Base-by-base conservation (phyloP, 345 rosid species). In the Citrus trifoliata region DNA sequence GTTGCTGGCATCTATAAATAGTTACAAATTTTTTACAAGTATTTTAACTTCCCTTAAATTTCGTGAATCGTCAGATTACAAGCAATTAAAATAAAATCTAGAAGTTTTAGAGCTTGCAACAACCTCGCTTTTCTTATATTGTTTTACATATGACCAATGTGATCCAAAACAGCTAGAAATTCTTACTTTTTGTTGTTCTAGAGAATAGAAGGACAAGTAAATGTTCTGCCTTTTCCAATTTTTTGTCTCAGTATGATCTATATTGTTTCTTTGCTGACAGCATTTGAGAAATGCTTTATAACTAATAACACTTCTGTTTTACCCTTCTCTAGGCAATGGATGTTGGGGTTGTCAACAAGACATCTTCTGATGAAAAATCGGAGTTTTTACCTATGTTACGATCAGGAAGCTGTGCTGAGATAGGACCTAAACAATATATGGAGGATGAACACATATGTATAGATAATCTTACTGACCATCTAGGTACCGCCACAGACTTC, bases 381-480 rank as follows among this genome's bases (percentile, higher is more conserved):
- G 91, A 82, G 62, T 89, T 87, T 85, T 63, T 82, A 37, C 96
- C 99, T 6, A 79, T 89, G 5, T 84, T 93, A 78, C 89, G 94
- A 51, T 94, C 98, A 70, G 98, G 98, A 80, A 94, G 98, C 79
- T 94, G 95, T 76, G 97, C 98, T 74, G 98, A 94, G 82, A 89
- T 77, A 82, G 99, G 99, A 33, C 92, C 97, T 53, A 96, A 96
- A 82, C 89, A 89, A 75, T 88, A 75, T 70, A 96, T 96, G 99
- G 98, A 96, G 86, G 99, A 96, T 86, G 98, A 94, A 60, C 97
- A 94, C 82, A 60, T 93, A 35, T 94, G 99, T 76, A 90, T 94
- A 32, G 97, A 96, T 85, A 85, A 94, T 86, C 98, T 96, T 77
- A 76, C 80, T 78, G 87, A 86, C 24, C 92, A 94, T 84, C 81